A percentile compares a stretch with the other conserved stretches of the same genome.
Evolutionary conservation across 768 basidiomycete species (phyloP).

Genomic region (Lactarius quietus): DNA sequence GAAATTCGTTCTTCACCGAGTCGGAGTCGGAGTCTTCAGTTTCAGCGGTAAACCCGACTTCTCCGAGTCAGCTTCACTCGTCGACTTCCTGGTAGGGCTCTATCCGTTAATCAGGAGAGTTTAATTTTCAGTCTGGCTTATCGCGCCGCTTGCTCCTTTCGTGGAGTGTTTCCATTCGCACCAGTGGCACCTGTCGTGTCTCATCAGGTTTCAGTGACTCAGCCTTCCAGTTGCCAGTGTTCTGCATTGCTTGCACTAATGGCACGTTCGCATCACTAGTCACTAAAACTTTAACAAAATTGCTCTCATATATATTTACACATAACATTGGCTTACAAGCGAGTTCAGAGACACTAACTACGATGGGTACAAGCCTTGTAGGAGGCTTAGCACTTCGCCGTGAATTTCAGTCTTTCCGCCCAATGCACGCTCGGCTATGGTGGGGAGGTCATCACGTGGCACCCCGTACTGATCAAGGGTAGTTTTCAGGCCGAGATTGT

Average conservation of each 20-base stretch:
- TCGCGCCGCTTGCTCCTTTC: no score
- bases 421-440: conserved; percentile 50
- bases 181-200: neutral
- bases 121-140: no score
- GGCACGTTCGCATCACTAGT: no score
- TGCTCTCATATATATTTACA: neutral
- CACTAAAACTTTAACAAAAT: neutral
- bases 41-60: conserved; percentile 41
- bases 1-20: neutral
- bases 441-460: conserved; percentile 49
- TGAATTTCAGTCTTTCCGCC: conserved; percentile 40
- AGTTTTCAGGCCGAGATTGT: conserved; percentile 53
- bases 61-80: conserved; percentile 29
- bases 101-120: no score
- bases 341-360: neutral
- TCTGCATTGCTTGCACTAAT: neutral
- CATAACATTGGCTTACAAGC: neutral
- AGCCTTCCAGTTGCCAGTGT: no score
- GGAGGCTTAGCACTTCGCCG: conserved; percentile 44
- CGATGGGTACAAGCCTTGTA: conserved; percentile 44
- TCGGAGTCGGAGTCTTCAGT: no score
- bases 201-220: neutral
- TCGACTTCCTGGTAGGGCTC: no score
- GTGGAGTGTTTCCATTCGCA: neutral
- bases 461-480: conserved; percentile 61